Base-by-base conservation (phyloP, 768 basidiomycete genomes). In the Leucocoprinus leucothites region DNA sequence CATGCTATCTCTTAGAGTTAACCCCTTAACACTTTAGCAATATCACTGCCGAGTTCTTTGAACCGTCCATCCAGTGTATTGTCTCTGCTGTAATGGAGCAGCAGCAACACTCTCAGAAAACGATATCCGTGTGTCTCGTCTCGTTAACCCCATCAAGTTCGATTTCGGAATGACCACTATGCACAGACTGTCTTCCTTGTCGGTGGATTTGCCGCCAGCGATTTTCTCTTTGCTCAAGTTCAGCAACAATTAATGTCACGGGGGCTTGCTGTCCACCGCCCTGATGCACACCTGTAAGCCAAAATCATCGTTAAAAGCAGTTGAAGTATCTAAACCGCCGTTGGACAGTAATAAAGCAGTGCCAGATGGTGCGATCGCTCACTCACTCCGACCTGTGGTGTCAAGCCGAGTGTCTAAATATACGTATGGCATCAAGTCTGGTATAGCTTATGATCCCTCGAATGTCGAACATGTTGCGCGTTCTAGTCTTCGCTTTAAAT, bases 141-240 rank as follows among this genome's bases (percentile, higher is more conserved):
- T 22, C 19, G n/a, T n/a, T n/a, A n/a, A n/a, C n/a, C n/a, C n/a
- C n/a, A n/a, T n/a, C n/a, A n/a, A n/a, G n/a, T n/a, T n/a, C 58
- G 18, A 2, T 41, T 25, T n/a, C 24, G n/a, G n/a, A n/a, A n/a
- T 11, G 24, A 38, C 34, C 24, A 13, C 3, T n/a, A n/a, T 19
- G 7, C 40, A 3, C 44, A 75, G 75, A 65, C 66, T 16, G 66
- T 74, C 6, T 67, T 74, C 48, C 69, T 83, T 1, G 79, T 81
- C 11, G 81, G 81, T 16, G 81, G 80, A 0, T 82, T 82, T 61
- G 77, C 77, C 13, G 76, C 77, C 0, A 81, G 75, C 58, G 74
- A 78, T 45, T 82, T 75, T 70, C 63, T 82, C 16, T 76, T 71
- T 57, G 54, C 67, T 1, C 63, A 71, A 50, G 67, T 82, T 1